phyloP scores from a whole-genome alignment of 495 filamentous ascomycete species.

The Daldinia caldariorum region DNA sequence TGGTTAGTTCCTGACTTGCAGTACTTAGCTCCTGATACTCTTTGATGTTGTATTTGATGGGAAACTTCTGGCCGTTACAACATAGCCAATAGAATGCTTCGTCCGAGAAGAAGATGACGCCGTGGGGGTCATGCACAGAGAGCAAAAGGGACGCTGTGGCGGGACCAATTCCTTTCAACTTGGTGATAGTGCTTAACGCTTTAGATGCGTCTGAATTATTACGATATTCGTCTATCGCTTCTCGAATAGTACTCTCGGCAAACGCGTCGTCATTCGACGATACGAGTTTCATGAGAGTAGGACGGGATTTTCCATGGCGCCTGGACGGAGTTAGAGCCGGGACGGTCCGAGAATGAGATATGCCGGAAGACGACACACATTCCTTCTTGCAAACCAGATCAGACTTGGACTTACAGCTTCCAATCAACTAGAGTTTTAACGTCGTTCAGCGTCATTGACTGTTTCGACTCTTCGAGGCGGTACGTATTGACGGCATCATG shows the following conservation, averaged over 20 bases:
- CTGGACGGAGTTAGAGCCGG: conserved; percentile 39
- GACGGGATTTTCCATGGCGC: conserved; percentile 76
- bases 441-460: conserved; percentile 53
- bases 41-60: conserved; percentile 70
- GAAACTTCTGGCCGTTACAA: conserved; percentile 53
- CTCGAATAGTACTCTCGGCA: conserved; percentile 56
- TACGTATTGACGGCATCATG: conserved; percentile 53
- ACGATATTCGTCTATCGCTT: conserved; percentile 61
- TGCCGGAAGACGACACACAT: background rate
- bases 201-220: conserved; percentile 55
- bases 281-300: conserved; percentile 71
- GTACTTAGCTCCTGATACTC: conserved; percentile 68
- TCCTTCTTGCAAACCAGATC: conserved; percentile 24
- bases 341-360: conserved; percentile 7
- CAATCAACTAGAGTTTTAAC: conserved; percentile 71
- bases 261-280: conserved; percentile 63
- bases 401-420: conserved; percentile 71
- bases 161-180: conserved; percentile 71
- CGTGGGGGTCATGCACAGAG: conserved; percentile 64
- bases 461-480: conserved; percentile 41
- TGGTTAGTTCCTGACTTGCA: conserved; percentile 55
- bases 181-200: conserved; percentile 61
- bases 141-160: conserved; percentile 79
- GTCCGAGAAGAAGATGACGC: conserved; percentile 79
- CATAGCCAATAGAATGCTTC: conserved; percentile 76